phyloP scores from a whole-genome alignment of 2,329 filamentous ascomycete species.

The Clathrospora elynae region DNA sequence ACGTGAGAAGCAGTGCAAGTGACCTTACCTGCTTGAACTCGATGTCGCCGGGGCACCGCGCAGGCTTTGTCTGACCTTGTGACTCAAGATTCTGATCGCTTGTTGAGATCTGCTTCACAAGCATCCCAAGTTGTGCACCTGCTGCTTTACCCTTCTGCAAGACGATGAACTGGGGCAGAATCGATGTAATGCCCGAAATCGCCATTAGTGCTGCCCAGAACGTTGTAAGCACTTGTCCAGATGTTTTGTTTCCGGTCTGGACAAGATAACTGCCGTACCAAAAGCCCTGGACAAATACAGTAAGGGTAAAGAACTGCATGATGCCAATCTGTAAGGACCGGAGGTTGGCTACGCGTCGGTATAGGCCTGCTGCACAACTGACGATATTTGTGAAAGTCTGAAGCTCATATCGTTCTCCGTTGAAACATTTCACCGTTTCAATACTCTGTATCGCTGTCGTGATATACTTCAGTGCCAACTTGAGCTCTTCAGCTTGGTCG shows the following conservation, averaged over 20 bases:
- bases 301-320: constrained; percentile 73
- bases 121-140: constrained; percentile 63
- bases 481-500: constrained; percentile 69
- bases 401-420: constrained; percentile 72
- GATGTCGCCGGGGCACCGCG: constrained; percentile 67
- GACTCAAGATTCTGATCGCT: constrained; percentile 20
- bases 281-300: constrained; percentile 86
- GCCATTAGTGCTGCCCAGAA: constrained; percentile 83
- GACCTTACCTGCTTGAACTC: constrained; percentile 68
- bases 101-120: constrained; percentile 48
- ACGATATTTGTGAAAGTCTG: constrained; percentile 67
- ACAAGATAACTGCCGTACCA: constrained; percentile 82
- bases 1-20: not conserved
- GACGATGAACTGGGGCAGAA: constrained; percentile 77
- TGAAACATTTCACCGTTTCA: constrained; percentile 85
- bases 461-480: constrained; percentile 71
- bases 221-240: constrained; percentile 76
- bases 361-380: constrained; percentile 64
- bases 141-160: constrained; percentile 81
- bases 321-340: constrained; percentile 75
- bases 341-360: constrained; percentile 69
- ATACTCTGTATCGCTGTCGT: constrained; percentile 74
- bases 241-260: constrained; percentile 59
- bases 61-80: constrained; percentile 29
- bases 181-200: constrained; percentile 73